Base-by-base conservation (phyloP, 352 stramenopile species). In the Pythium rhizo-oryzae region DNA sequence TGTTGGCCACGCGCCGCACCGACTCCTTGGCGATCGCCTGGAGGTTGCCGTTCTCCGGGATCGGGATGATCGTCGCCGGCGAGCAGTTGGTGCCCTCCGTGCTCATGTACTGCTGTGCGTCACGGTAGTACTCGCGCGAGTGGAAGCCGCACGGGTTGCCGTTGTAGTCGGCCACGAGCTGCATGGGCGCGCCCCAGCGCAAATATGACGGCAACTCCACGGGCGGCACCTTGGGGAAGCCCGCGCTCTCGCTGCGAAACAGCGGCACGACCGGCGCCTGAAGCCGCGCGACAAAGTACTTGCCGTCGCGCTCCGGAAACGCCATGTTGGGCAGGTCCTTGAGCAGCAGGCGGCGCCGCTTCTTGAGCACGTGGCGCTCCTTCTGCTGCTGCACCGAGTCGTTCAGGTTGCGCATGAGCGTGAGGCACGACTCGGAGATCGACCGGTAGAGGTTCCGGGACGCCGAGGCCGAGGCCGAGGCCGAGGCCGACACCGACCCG, bases 261-360 rank as follows among this genome's bases (percentile, higher is more conserved):
- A 61, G 52, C 23, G 55, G 59, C 53, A 58, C 18, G 30, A 59
- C 15, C 12, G 59, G 59, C 25, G 47, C 33, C 35, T 53, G 55
- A 3, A 74, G 35, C 1, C 59, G 25, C 7, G 78, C 85, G 18
- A 91, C 66, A 71, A 89, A 93, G 54, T 89, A 87, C 61, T 84
- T 77, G 50, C 82, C 82, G 51, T 77, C 49, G 13, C 16, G 46
- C 15, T 58, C 56, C 18, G 82, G 78, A 54, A 93, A 90, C 46
- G 80, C 88, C 82, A 93, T 93, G 67, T 93, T 93, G 4, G 85
- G 85, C 60, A 93, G 55, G 56, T 93, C 74, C 49, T 85, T 89
- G 64, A 89, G 82, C 12, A 91, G 59, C 41, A 77, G 63, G 47
- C 83, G 81, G 24, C 82, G 73, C 3, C 77, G 75, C 30, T 76